Evolutionary conservation across 306 rosid species (phyloP), one percentile per base, ranked within the genome.

Genomic region (Lathyrus tuberosus): DNA sequence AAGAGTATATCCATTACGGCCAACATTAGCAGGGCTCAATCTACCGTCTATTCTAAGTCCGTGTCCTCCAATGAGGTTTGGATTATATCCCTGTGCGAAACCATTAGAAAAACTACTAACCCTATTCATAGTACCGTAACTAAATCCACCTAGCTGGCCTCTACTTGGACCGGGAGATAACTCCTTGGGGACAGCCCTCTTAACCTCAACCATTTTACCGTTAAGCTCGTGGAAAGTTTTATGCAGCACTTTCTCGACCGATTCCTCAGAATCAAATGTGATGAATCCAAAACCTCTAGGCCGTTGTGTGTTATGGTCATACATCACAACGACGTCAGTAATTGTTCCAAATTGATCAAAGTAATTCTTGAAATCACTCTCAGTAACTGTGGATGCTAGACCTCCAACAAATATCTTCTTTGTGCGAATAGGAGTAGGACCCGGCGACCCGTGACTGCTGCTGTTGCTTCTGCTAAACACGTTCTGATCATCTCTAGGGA

Each of bases 401-500:
- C 88, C 88, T 56, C 88, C 88, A 28, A 81, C 88, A 78, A 84
- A 84, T 53, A 84, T 81, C 77, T 84, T 84, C 79, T 84, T 84
- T 5, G 85, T 81, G 65, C 81, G 83, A 30, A 72, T 73, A 62
- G 83, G 79, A 71, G 79, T 62, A 62, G 77, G 81, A 63, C 81
- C 77, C 7, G 88, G 88, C 26, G 85, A 84, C 48, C 85, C 83
- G 13, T 84, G 88, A 67, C 56, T 67, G 76, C 81, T 84, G 71
- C 44, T 33, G 78, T 78, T 84, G 75, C 73, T 84, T 80, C 79
- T 84, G 77, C 42, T 75, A 62, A 78, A 53, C 65, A 62, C 73
- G 38, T 84, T 80, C 75, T 74, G 88, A 71, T 84, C 88, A 78
- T 84, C 88, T 72, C 88, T 78, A 42, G 87, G 88, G 60, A 84